These are phyloP conservation scores for Talaromyces stipitatus DNA, from an alignment of 495 filamentous ascomycete species.

Conservation along the genomic window DNA sequence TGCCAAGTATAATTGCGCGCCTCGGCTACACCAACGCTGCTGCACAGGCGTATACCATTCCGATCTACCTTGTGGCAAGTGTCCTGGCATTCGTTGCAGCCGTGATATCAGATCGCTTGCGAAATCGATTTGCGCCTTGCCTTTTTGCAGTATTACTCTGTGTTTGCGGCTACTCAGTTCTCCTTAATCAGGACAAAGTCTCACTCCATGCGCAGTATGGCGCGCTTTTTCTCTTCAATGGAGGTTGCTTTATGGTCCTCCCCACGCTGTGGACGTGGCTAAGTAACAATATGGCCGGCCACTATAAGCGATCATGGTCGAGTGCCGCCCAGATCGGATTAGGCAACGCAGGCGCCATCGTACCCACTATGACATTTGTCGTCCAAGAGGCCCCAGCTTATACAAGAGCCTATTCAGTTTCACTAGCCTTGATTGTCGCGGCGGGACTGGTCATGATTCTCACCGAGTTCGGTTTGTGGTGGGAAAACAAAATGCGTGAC, in stretches of 20 bases:
- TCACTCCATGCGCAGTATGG: slow-evolving; percentile 38
- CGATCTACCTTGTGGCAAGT: slow-evolving; percentile 46
- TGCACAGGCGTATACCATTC: slow-evolving; percentile 49
- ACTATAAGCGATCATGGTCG: slow-evolving; percentile 50
- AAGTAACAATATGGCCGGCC: slow-evolving; percentile 45
- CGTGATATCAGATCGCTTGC: slow-evolving; percentile 37
- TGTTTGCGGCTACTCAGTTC: slow-evolving; percentile 33
- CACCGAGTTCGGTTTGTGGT: slow-evolving; percentile 35
- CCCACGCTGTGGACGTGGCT: slow-evolving; percentile 47
- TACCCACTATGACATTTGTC: slow-evolving; percentile 48
- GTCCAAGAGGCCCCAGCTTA: slow-evolving; percentile 40
- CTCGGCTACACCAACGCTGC: slow-evolving; percentile 44
- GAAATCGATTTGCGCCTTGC: slow-evolving; percentile 44
- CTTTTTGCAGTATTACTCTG: slow-evolving; percentile 30
- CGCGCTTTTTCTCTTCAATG: slow-evolving; percentile 40
- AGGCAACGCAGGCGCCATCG: slow-evolving; percentile 46
- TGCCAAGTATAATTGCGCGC: slow-evolving; percentile 49
- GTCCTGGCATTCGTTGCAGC: slow-evolving; percentile 38
- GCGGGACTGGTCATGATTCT: slow-evolving; percentile 31
- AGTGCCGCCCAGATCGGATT: slow-evolving; percentile 45
- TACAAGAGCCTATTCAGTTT: slow-evolving; percentile 39
- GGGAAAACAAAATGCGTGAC: slow-evolving; percentile 49
- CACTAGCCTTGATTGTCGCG: slow-evolving; percentile 42
- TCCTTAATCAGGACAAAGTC: slow-evolving; percentile 32
- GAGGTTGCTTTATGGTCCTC: slow-evolving; percentile 38